Percentiles rank a stretch among this genome's conserved stretches.
Evolutionary conservation across 495 filamentous ascomycete species (phyloP).

Genomic region (Thermothielavioides terrestris): DNA sequence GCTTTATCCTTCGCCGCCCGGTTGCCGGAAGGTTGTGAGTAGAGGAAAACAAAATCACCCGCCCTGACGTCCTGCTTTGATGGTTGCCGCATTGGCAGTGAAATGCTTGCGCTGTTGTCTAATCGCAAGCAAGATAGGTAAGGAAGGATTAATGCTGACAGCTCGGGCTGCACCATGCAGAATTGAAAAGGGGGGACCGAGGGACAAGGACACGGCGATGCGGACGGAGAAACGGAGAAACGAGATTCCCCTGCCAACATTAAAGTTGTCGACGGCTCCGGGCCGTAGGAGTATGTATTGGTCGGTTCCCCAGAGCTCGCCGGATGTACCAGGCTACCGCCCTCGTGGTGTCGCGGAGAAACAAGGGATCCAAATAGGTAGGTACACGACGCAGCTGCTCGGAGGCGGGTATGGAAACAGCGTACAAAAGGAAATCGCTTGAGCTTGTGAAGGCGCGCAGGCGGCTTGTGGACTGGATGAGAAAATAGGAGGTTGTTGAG

Average conservation of each 20-base stretch:
- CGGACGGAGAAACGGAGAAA: neutral
- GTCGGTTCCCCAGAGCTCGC: neutral
- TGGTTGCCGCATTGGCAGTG: too few relatives aligned
- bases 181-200: neutral
- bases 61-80: neutral
- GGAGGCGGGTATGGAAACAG: neutral
- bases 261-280: neutral
- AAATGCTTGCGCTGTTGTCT: too few relatives aligned
- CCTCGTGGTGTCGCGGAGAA: neutral
- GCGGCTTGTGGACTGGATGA: neutral
- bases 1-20: too few relatives aligned
- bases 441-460: neutral
- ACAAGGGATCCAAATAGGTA: too few relatives aligned
- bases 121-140: neutral
- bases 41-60: neutral
- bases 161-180: neutral
- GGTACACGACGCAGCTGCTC: neutral
- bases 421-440: conserved; percentile 11
- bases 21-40: too few relatives aligned
- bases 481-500: conserved; percentile 7
- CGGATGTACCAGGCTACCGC: neutral
- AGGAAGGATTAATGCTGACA: neutral
- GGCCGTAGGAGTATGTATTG: conserved; percentile 1
- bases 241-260: neutral
- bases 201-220: neutral